Conservation (phyloP, 805 yeast genomes). For the Candida methanosorbosa region DNA sequence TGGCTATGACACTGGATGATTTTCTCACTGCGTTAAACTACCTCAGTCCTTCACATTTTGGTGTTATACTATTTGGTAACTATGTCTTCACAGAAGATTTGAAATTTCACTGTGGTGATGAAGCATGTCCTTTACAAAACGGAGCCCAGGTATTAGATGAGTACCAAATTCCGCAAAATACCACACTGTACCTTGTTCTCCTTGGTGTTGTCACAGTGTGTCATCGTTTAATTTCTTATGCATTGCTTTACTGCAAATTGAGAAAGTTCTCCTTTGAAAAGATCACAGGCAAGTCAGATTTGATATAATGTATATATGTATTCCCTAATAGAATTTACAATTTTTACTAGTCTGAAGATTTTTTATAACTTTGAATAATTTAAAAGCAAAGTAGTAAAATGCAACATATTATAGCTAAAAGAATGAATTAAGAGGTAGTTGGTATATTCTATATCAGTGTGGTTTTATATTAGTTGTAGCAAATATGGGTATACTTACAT, state of each 20-base stretch:
- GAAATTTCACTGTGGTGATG: conserved; percentile 38
- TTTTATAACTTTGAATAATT: too few relatives aligned
- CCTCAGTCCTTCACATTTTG: conserved; percentile 70
- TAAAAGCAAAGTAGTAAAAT: too few relatives aligned
- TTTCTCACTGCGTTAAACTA: conserved; percentile 67
- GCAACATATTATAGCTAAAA: too few relatives aligned
- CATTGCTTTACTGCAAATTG: conserved; percentile 14
- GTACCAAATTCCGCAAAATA: conserved; percentile 34
- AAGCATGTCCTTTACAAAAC: conserved; percentile 38
- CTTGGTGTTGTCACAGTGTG: conserved; percentile 29
- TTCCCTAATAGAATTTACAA: too few relatives aligned
- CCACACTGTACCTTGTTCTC: conserved; percentile 29
- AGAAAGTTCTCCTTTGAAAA: conserved; percentile 4
- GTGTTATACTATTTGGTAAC: conserved; percentile 52
- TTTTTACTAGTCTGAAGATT: too few relatives aligned
- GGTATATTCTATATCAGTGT: too few relatives aligned
- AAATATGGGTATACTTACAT: too few relatives aligned
- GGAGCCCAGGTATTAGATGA: conserved; percentile 50
- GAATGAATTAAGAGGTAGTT: too few relatives aligned
- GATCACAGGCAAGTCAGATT: too few relatives aligned
- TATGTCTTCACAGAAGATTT: conserved; percentile 45
- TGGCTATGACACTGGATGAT: conserved; percentile 68
- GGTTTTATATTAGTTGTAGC: too few relatives aligned
- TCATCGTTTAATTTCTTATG: conserved; percentile 33
- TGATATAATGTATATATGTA: too few relatives aligned